Evolutionary conservation across 2,329 filamentous ascomycete species (phyloP).

Genomic region (Ophiosphaerella korrae): DNA sequence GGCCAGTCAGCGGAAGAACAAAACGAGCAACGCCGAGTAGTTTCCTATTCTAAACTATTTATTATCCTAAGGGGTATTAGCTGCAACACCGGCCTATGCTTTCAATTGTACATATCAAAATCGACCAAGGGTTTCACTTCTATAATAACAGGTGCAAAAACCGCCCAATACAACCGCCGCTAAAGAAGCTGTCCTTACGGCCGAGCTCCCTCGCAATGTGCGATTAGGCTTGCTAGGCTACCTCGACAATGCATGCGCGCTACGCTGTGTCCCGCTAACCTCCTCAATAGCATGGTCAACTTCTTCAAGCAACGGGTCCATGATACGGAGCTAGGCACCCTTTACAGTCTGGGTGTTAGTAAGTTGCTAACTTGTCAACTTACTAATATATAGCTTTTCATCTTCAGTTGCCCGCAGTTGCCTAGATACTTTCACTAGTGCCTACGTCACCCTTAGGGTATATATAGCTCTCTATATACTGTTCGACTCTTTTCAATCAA

Average conservation of each 20-base stretch:
- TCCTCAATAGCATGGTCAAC: conserved; percentile 36
- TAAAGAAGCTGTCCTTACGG: conserved; percentile 43
- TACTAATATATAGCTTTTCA: too few relatives aligned
- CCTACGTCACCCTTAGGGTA: too few relatives aligned
- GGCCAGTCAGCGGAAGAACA: too few relatives aligned
- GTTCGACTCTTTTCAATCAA: too few relatives aligned
- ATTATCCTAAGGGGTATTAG: conserved; percentile 10
- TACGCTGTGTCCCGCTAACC: conserved; percentile 20
- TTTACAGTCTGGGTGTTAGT: too few relatives aligned
- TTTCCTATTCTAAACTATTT: conserved; percentile 3
- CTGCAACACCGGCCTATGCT: neutral
- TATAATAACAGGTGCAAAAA: conserved; percentile 42
- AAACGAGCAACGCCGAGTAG: too few relatives aligned
- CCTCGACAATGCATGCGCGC: conserved; percentile 32
- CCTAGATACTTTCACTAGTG: too few relatives aligned
- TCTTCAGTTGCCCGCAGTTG: too few relatives aligned
- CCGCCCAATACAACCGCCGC: conserved; percentile 44
- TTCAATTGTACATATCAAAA: conserved; percentile 3
- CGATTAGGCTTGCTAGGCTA: conserved; percentile 38
- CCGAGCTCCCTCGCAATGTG: conserved; percentile 18
- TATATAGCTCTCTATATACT: too few relatives aligned
- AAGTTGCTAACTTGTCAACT: too few relatives aligned
- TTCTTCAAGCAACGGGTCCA: conserved; percentile 42
- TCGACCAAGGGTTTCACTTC: conserved; percentile 22
- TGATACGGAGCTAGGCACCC: conserved; percentile 32